Base-by-base conservation (phyloP, 768 basidiomycete genomes). In the Lentinula boryana region DNA sequence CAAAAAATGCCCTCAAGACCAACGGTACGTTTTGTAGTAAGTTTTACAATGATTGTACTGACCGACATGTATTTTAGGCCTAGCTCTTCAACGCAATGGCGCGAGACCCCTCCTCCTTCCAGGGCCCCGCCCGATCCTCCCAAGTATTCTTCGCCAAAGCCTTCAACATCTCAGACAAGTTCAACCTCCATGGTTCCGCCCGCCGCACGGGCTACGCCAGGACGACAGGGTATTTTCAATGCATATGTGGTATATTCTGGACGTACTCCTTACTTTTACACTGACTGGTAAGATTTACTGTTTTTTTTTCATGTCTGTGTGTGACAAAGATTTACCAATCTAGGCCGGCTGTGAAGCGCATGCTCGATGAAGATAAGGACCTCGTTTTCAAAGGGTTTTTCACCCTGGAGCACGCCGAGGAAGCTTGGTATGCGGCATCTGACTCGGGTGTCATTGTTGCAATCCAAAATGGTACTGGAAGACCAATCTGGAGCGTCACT, bases 401-500 rank as follows among this genome's bases (percentile, higher is more conserved):
- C 51, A 41, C 49, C 66, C 66, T 13, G 60, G 62, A 1, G 61
- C 36, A 38, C 7, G 36, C 36, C 2, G 13, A 38, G 64, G 36
- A 68, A 62, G 33, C 65, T 58, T 12, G 67, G 33, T 10, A 64
- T 18, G 23, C 64, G 32, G 12, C 53, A 44, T 0, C 60, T 38
- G 21, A 66, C 67, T 36, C 60, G 62, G 13, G 68, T 68, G 54
- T 48, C 50, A 44, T 69, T 48, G 56, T 53, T 68, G 33, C 58
- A 1, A 2, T 71, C 69, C 1, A 60, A 18, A 0, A 68, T 57
- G 15, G 60, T 66, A 5, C 72, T 67, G 1, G 66, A 54, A 27
- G 67, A 72, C 36, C 61, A 32, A 0, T 69, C 69, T 7, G 6
- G 56, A 1, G 66, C 56, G 1, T 66, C 23, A 27, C 72, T 72